phyloP scores from a whole-genome alignment of 1,139 yeast species.

The Suhomyces bribrorum region DNA sequence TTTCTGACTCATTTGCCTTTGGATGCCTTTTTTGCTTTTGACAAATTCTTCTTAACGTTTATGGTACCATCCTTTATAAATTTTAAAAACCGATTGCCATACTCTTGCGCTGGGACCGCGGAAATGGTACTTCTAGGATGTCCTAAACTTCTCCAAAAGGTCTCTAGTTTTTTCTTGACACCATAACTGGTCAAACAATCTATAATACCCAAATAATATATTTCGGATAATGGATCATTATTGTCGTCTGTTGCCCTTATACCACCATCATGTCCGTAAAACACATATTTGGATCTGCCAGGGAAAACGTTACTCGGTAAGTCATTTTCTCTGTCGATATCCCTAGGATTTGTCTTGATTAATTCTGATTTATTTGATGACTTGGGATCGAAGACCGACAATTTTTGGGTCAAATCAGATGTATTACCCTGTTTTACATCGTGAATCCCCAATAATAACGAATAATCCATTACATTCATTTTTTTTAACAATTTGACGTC shows the following conservation, averaged over 20 bases:
- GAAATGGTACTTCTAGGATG: slow-evolving; percentile 74
- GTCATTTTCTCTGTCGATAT: slow-evolving; percentile 42
- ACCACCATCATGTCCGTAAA: slow-evolving; percentile 87
- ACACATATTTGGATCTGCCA: slow-evolving; percentile 54
- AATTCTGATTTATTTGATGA: slow-evolving; percentile 42
- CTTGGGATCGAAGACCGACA: slow-evolving; percentile 53
- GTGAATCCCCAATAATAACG: slow-evolving; percentile 84
- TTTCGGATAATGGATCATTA: slow-evolving; percentile 63
- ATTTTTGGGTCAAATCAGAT: slow-evolving; percentile 27
- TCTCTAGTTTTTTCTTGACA: slow-evolving; percentile 73
- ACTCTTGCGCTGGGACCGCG: slow-evolving; percentile 87
- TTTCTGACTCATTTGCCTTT: too few species aligned
- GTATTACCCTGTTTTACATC: slow-evolving; percentile 63
- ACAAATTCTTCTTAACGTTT: slow-evolving; percentile 3
- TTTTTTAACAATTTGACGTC: slow-evolving; percentile 75
- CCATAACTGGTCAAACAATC: slow-evolving; percentile 92
- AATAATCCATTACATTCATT: slow-evolving; percentile 93
- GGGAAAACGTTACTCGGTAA: slow-evolving; percentile 50
- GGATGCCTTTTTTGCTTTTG: background rate
- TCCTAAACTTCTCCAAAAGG: slow-evolving; percentile 76
- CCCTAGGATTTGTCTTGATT: slow-evolving; percentile 50
- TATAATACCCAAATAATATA: slow-evolving; percentile 90
- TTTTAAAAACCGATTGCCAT: slow-evolving; percentile 79
- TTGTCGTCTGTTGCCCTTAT: slow-evolving; percentile 69
- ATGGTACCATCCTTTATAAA: slow-evolving; percentile 57